Evolutionary conservation across 352 stramenopile species (phyloP).

Genomic region (Globisporangium cystogenes): DNA sequence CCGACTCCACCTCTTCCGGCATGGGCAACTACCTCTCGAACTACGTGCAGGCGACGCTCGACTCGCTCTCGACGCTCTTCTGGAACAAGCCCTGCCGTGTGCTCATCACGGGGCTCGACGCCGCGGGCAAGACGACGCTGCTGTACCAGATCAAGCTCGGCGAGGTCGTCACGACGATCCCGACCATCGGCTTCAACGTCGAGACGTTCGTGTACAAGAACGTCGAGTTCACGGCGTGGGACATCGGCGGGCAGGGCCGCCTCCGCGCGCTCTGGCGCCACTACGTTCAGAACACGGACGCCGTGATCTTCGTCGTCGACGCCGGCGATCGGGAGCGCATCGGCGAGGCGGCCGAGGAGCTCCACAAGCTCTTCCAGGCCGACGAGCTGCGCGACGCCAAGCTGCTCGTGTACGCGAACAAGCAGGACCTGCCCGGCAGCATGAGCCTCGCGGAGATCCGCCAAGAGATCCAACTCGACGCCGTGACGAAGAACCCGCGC

Average conservation of each 20-base stretch:
- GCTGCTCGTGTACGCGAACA: slow-evolving; percentile 48
- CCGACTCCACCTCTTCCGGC: not conserved
- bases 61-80: slow-evolving; percentile 18
- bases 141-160: slow-evolving; percentile 86
- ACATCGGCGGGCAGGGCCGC: slow-evolving; percentile 58
- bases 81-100: slow-evolving; percentile 33
- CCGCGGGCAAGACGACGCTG: slow-evolving; percentile 96
- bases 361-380: slow-evolving; percentile 37
- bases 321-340: slow-evolving; percentile 44
- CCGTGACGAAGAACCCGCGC: slow-evolving; percentile 29
- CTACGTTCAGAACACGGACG: slow-evolving; percentile 65
- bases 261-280: slow-evolving; percentile 56
- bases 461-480: slow-evolving; percentile 23
- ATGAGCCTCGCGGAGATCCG: slow-evolving; percentile 22
- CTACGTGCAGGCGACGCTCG: slow-evolving; percentile 28
- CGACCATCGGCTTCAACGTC: slow-evolving; percentile 86
- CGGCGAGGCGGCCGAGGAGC: slow-evolving; percentile 33
- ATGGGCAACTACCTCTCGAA: slow-evolving; percentile 47
- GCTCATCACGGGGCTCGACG: slow-evolving; percentile 93
- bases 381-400: slow-evolving; percentile 34
- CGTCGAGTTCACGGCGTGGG: slow-evolving; percentile 81
- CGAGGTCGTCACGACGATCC: slow-evolving; percentile 59
- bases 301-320: slow-evolving; percentile 86
- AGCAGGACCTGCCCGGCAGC: slow-evolving; percentile 31
- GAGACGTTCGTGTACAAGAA: slow-evolving; percentile 68